phyloP scores from a whole-genome alignment of 2,329 filamentous ascomycete genomes.

The Fonsecaea erecta region DNA sequence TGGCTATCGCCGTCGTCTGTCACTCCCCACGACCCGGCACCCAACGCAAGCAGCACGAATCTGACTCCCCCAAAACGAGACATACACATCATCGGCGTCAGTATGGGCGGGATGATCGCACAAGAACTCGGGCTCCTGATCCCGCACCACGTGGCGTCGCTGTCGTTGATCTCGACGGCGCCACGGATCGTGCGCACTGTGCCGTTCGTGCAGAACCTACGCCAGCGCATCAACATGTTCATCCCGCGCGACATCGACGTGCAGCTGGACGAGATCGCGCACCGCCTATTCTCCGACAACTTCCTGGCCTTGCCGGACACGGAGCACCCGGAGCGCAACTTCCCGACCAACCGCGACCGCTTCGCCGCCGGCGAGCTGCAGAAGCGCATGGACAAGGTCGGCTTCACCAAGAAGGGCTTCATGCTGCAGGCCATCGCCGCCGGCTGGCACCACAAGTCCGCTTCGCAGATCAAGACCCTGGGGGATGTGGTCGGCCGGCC shows the following conservation, averaged over 20 bases:
- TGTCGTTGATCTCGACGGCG: slow-evolving; percentile 67
- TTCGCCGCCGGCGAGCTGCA: slow-evolving; percentile 78
- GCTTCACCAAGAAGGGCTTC: slow-evolving; percentile 71
- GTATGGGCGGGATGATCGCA: slow-evolving; percentile 89
- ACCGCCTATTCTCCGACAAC: slow-evolving; percentile 66
- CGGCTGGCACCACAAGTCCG: slow-evolving; percentile 76
- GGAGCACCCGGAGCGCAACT: slow-evolving; percentile 48
- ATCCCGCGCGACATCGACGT: slow-evolving; percentile 73
- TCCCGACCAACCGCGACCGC: slow-evolving; percentile 78
- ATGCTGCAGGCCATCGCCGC: slow-evolving; percentile 77
- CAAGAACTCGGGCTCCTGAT: slow-evolving; percentile 68
- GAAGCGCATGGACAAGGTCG: slow-evolving; percentile 66
- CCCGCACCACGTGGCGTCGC: slow-evolving; percentile 44
- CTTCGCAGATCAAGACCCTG: slow-evolving; percentile 67
- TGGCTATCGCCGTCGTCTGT: slow-evolving; percentile 58
- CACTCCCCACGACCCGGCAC: slow-evolving; percentile 23
- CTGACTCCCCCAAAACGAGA: slow-evolving; percentile 44
- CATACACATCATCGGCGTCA: slow-evolving; percentile 75
- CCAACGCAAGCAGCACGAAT: slow-evolving; percentile 42
- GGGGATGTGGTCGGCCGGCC: slow-evolving; percentile 72
- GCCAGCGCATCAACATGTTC: slow-evolving; percentile 60
- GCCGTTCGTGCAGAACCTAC: slow-evolving; percentile 66
- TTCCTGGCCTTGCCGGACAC: slow-evolving; percentile 53
- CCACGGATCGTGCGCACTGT: slow-evolving; percentile 64
- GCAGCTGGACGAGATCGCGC: slow-evolving; percentile 67